Evolutionary conservation across 108 stramenopile species (phyloP).

Genomic region (Nitzschia palea): DNA sequence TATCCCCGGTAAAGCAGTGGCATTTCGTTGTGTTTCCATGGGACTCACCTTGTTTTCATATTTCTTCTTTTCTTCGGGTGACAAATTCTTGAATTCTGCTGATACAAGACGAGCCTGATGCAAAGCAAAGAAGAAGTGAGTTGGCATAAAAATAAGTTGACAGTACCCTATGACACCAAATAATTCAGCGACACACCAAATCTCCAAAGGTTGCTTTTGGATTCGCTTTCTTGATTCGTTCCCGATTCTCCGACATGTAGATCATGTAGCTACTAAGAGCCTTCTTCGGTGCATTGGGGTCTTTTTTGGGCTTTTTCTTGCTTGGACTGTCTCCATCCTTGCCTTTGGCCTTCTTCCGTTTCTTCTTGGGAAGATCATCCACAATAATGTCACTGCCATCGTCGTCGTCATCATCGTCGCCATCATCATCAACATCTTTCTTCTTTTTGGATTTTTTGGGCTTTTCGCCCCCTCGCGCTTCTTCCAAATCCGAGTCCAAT

Average conservation of each 20-base stretch:
- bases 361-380: constrained; percentile 12
- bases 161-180: background rate
- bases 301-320: constrained; percentile 52
- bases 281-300: constrained; percentile 53
- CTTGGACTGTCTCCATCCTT: constrained; percentile 6
- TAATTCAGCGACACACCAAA: constrained; percentile 15
- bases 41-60: constrained; percentile 21
- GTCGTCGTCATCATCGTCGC: constrained; percentile 46
- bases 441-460: constrained; percentile 34
- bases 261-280: constrained; percentile 59
- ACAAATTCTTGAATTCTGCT: constrained; percentile 12
- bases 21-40: too few species aligned
- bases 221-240: constrained; percentile 53
- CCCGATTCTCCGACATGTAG: constrained; percentile 47
- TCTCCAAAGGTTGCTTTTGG: constrained; percentile 48
- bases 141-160: background rate
- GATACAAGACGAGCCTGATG: constrained; percentile 3
- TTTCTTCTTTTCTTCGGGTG: constrained; percentile 1
- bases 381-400: constrained; percentile 21
- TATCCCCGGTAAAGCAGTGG: too few species aligned
- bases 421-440: too few species aligned
- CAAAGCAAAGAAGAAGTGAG: background rate
- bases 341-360: constrained; percentile 25
- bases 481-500: constrained; percentile 50
- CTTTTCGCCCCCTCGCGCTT: constrained; percentile 28